Conservation (phyloP, 805 yeast genomes). For the Candida railenensis region DNA sequence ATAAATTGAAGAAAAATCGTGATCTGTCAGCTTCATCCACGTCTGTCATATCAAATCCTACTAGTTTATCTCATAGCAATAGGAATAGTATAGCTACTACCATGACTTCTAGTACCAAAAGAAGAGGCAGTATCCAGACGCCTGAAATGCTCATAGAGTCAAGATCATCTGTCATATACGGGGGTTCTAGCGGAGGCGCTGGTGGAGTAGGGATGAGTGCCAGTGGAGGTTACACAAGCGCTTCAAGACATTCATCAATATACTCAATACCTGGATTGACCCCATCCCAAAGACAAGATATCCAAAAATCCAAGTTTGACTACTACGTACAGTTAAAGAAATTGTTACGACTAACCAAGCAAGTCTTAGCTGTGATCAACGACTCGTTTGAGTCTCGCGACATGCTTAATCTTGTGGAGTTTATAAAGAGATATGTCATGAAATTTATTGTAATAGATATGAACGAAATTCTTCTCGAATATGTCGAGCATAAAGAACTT, state of each 20-base stretch:
- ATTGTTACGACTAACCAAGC: constrained; percentile 15
- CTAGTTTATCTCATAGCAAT: constrained; percentile 16
- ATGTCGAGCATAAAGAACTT: constrained; percentile 2
- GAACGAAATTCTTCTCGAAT: constrained; percentile 6
- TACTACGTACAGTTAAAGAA: constrained; percentile 30
- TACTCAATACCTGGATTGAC: constrained; percentile 12
- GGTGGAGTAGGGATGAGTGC: not conserved
- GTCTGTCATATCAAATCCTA: constrained; percentile 18
- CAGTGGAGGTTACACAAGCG: not conserved
- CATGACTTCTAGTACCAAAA: constrained; percentile 20
- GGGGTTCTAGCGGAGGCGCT: not conserved
- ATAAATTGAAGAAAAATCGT: constrained; percentile 34
- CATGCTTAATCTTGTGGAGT: constrained; percentile 30
- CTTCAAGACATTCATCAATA: constrained; percentile 4
- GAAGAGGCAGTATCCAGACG: constrained; percentile 15
- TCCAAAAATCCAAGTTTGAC: constrained; percentile 30
- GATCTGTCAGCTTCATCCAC: constrained; percentile 32
- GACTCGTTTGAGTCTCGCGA: constrained; percentile 12
- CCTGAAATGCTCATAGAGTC: constrained; percentile 1
- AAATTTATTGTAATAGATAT: constrained; percentile 38
- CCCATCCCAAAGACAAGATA: constrained; percentile 25
- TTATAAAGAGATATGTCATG: constrained; percentile 31
- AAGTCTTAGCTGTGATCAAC: constrained; percentile 12
- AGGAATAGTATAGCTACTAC: constrained; percentile 23
- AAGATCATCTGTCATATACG: constrained; percentile 1